Evolutionary conservation across 176 grass and related monocot species (phyloP), one percentile per base, ranked within the genome.

Genomic region (Puya raimondii): DNA sequence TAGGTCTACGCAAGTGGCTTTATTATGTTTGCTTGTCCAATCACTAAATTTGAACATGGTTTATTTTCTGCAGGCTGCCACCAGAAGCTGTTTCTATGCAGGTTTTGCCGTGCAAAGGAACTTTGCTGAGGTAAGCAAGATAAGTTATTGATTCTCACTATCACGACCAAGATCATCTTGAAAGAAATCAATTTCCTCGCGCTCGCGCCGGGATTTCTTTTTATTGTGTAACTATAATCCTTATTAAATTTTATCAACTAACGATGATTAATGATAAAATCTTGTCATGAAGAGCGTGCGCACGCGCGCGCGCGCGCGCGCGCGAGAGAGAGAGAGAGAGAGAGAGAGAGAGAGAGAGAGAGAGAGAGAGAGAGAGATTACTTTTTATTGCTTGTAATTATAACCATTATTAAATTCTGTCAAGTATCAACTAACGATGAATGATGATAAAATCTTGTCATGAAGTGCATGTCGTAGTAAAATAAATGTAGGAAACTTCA

Each of bases 11-110:
- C 56, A 5, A 22, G 17, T 51, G 16, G 47, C 11, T 51, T 49
- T 11, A 50, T 8, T 48, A 47, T 26, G 21, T 50, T 50, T 25
- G n/a, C 26, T 3, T 23, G 66, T 33, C 63, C 57, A 11, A 8
- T 48, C 5, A 10, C 50, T 57, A 42, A 68, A 56, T 10, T 56
- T 15, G 50, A 14, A n/a, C 2, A 12, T 77, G n/a, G 21, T 66
- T 53, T 20, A 16, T 23, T 17, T 69, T 61, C 14, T 83, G 5
- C 74, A 96, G 89, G 77, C 89, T 97, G 81, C 93, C 72, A 97
- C 93, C 11, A 90, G 86, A 80, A 92, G 89, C 78, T 97, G 93
- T 73, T 97, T 97, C 73, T 90, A 79, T 85, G 93, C 93, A 82
- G 93, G 89, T 54, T 97, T 97, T 97, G 84, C 93, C 47, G 89